Percentiles rank a stretch among this genome's conserved stretches.
Evolutionary conservation across 2,329 filamentous ascomycete species (phyloP).

Genomic region (Didymella glomerata): DNA sequence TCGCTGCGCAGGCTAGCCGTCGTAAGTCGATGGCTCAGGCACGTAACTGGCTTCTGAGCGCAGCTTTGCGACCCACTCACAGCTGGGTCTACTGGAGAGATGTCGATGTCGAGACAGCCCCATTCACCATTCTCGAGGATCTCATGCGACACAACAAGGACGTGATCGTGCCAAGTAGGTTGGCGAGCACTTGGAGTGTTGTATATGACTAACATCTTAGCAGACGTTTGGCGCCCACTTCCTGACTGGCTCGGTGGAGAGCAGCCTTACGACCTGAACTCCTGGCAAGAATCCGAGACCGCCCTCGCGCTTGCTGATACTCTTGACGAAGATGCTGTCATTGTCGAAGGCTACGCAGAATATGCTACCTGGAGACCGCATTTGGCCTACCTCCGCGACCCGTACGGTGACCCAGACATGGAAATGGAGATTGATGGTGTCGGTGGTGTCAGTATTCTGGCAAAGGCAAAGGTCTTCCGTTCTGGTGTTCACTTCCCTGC

Average conservation of each 20-base stretch:
- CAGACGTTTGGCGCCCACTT: conserved; percentile 93
- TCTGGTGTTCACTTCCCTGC: conserved; percentile 96
- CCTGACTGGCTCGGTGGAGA: conserved; percentile 99
- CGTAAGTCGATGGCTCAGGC: conserved; percentile 98
- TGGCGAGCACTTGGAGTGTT: not conserved
- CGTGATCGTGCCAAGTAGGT: conserved; percentile 95
- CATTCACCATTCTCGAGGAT: conserved; percentile 95
- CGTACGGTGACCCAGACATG: conserved; percentile 97
- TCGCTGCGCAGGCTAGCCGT: conserved; percentile 91
- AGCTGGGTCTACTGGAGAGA: conserved; percentile 99
- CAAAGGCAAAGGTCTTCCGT: conserved; percentile 94
- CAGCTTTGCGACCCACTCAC: conserved; percentile 90
- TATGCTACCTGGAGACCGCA: conserved; percentile 98
- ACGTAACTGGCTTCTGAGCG: conserved; percentile 94
- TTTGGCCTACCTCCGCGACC: conserved; percentile 93
- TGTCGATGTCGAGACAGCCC: conserved; percentile 96
- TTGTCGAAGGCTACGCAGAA: conserved; percentile 98
- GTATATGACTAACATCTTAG: conserved; percentile 27
- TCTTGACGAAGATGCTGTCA: conserved; percentile 96
- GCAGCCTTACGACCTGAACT: conserved; percentile 97
- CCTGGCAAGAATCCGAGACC: conserved; percentile 99
- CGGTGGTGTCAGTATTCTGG: conserved; percentile 94
- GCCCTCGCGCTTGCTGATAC: conserved; percentile 92
- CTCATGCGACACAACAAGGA: conserved; percentile 99
- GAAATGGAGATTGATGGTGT: conserved; percentile 99